Evolutionary conservation across 306 rosid species (phyloP), one percentile per base, ranked within the genome.

Genomic region (Medicago arabica): DNA sequence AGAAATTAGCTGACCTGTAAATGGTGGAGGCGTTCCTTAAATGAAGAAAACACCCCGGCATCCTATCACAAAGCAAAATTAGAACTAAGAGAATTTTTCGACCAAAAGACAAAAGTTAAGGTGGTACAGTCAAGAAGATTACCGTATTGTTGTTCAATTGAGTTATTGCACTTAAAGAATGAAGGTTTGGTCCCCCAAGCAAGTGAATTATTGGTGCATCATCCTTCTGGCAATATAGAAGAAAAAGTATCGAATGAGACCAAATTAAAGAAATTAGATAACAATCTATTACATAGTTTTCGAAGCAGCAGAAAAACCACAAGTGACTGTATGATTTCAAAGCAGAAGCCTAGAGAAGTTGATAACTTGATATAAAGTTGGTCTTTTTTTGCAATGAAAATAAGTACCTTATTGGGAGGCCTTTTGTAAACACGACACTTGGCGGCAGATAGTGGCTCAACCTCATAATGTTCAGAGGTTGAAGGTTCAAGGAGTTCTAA

Each of bases 401-500:
- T 71, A 15, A 55, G 70, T 40, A 92, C 98, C 89, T 92, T 95
- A 51, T 80, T 80, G 9, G 73, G 69, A 78, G 88, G 74, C 84
- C 89, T 86, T 85, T 14, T 78, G 82, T 80, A 86, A 65, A 75
- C 83, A 51, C 92, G 87, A 74, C 93, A 90, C 78, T 92, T 87
- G 64, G 97, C 91, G 60, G 97, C 85, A 83, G 97, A 87, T 38
- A 85, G 71, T 19, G 89, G 93, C 71, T 90, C 96, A 75, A 80
- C 40, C 74, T 89, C 91, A 60, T 49, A 54, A 75, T 71, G 83
- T 76, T 87, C 87, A 44, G 83, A 70, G 49, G 81, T 69, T 65
- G 89, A 70, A 41, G 84, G 77, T 72, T 89, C 88, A 40, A 79
- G 87, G 67, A 82, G 80, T 82, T 86, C 89, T 61, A 79, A 50